These are phyloP conservation scores for Phytophthora colocasiae DNA, from an alignment of 352 stramenopile genomes.

Conservation along the genomic window DNA sequence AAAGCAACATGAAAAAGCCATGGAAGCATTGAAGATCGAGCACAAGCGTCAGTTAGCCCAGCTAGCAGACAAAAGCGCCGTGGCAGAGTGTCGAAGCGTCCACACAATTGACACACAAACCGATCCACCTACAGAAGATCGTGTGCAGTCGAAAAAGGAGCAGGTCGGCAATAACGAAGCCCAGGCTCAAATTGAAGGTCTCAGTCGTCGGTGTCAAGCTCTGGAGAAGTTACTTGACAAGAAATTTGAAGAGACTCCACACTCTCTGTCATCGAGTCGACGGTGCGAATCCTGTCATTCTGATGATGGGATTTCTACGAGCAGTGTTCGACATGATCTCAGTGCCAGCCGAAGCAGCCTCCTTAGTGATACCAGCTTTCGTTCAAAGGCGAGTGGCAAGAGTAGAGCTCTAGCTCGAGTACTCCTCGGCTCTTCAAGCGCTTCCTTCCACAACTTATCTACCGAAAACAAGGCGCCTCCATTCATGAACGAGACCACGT, in stretches of 20 bases:
- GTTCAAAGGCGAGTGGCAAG: constrained; percentile 18
- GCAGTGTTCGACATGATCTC: constrained; percentile 19
- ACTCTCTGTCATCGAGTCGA: constrained; percentile 24
- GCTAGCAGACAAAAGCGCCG: constrained; percentile 23
- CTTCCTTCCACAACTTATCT: constrained; percentile 15
- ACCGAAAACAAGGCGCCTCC: constrained; percentile 31
- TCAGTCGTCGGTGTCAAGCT: constrained; percentile 57
- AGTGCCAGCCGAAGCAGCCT: constrained; percentile 28
- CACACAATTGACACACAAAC: constrained; percentile 31
- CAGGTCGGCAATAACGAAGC: constrained; percentile 12
- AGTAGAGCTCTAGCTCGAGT: constrained; percentile 33
- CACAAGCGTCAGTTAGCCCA: constrained; percentile 39
- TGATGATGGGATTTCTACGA: constrained; percentile 25
- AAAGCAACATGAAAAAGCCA: constrained; percentile 25
- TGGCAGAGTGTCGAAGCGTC: constrained; percentile 11
- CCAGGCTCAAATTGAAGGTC: constrained; percentile 44
- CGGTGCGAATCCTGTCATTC: constrained; percentile 40
- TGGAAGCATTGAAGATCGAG: constrained; percentile 20
- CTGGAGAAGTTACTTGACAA: constrained; percentile 61
- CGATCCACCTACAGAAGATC: constrained; percentile 16
- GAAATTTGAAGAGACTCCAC: constrained; percentile 60
- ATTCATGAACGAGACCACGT: constrained; percentile 31
- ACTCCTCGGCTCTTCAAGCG: constrained; percentile 31
- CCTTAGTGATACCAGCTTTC: constrained; percentile 20
- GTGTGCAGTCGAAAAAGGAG: not conserved